These are phyloP conservation scores for Serendipita sp. DNA, from an alignment of 768 basidiomycete species.

Conservation along the genomic window DNA sequence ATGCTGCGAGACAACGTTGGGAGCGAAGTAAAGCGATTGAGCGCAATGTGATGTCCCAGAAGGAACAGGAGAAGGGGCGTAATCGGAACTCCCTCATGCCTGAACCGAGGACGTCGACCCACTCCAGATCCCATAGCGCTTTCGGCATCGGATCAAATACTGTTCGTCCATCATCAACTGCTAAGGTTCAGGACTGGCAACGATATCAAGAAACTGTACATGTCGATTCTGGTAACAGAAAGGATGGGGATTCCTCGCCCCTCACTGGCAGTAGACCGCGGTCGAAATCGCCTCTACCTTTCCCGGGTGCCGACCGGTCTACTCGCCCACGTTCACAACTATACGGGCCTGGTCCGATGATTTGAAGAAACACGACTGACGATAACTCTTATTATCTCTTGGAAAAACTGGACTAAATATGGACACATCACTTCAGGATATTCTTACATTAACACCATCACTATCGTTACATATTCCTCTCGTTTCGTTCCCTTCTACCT, in stretches of 20 bases:
- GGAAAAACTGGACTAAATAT: background rate
- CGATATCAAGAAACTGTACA: conserved; percentile 40
- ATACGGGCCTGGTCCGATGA: background rate
- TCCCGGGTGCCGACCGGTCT: background rate
- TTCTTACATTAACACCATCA: background rate
- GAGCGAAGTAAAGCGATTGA: conserved; percentile 60
- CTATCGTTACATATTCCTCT: background rate
- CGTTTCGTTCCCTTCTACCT: background rate
- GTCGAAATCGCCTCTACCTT: background rate
- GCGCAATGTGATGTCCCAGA: conserved; percentile 52
- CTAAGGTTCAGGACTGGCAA: conserved; percentile 82
- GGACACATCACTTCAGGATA: background rate
- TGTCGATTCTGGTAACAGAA: background rate
- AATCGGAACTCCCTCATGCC: background rate
- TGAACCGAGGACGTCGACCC: conserved; percentile 13
- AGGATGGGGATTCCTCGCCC: no score
- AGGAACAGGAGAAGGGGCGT: conserved; percentile 55
- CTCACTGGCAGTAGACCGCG: background rate
- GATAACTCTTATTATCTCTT: no score
- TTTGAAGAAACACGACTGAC: background rate
- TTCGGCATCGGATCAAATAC: conserved; percentile 16
- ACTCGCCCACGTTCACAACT: background rate
- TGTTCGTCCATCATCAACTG: conserved; percentile 48
- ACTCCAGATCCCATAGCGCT: conserved; percentile 40
- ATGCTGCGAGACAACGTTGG: conserved; percentile 67